A percentile compares a stretch with the other conserved stretches of the same genome.
phyloP scores from a whole-genome alignment of 148 eudicot species.

The Suaeda aralocaspica region DNA sequence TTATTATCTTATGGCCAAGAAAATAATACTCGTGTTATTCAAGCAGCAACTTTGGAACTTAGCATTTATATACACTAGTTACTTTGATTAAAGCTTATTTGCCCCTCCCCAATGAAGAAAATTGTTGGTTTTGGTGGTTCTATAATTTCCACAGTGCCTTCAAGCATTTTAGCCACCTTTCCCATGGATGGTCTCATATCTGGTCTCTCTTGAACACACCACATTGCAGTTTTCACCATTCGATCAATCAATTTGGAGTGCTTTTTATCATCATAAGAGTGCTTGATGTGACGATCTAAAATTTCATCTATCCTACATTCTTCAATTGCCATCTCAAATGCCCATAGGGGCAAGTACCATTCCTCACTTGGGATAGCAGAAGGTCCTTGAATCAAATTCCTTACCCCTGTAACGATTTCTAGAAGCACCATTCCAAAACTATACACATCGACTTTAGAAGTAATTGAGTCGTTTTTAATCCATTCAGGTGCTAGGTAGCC shows the following conservation, averaged over 20 bases:
- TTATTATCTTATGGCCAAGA: too few species aligned
- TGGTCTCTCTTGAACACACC: conserved; percentile 87
- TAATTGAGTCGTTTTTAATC: conserved; percentile 56
- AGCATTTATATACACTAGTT: not conserved
- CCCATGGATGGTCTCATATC: conserved; percentile 93
- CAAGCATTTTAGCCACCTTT: conserved; percentile 90
- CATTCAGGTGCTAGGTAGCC: conserved; percentile 97
- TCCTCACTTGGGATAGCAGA: conserved; percentile 54
- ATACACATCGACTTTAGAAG: conserved; percentile 80
- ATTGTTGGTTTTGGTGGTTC: conserved; percentile 81
- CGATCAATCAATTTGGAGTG: conserved; percentile 60
- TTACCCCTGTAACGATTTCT: conserved; percentile 65
- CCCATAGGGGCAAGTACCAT: conserved; percentile 86
- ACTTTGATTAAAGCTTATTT: too few species aligned
- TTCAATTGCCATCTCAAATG: conserved; percentile 62
- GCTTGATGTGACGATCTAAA: conserved; percentile 54
- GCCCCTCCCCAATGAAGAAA: conserved; percentile 39
- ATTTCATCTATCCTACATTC: conserved; percentile 64
- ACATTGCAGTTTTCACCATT: conserved; percentile 93
- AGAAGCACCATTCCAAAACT: conserved; percentile 79
- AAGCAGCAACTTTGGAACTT: not conserved
- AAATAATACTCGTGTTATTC: not conserved
- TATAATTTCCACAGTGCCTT: conserved; percentile 80
- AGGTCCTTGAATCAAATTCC: conserved; percentile 48
- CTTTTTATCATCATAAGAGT: conserved; percentile 40